Conservation (phyloP, 805 yeast genomes). For the Lipomyces spencermartinsiae region DNA sequence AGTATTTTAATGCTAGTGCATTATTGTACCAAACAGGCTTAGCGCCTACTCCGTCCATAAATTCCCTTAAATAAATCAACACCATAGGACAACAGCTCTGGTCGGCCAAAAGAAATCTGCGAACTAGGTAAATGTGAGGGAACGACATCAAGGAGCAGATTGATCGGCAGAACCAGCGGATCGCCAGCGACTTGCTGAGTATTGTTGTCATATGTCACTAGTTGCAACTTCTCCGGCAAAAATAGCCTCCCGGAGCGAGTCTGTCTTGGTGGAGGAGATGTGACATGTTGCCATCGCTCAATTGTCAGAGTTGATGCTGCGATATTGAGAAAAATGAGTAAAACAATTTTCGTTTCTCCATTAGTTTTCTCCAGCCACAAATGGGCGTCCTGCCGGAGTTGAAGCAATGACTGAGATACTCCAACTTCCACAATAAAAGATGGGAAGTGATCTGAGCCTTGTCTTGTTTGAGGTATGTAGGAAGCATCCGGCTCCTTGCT, state of each 20-base stretch:
- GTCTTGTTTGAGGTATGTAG: background rate
- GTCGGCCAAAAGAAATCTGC: slow-evolving; percentile 3
- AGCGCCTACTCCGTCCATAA: too few relatives aligned
- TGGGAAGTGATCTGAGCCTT: background rate
- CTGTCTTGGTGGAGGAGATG: background rate
- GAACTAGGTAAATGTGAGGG: background rate
- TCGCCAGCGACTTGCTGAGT: background rate
- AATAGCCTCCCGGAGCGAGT: background rate
- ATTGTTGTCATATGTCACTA: background rate
- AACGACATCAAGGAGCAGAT: slow-evolving; percentile 3
- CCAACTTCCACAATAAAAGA: slow-evolving; percentile 2
- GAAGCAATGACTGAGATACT: slow-evolving; percentile 4
- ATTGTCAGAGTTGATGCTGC: background rate
- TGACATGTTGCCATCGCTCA: background rate
- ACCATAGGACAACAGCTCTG: background rate
- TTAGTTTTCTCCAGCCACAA: background rate
- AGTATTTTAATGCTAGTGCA: too few relatives aligned
- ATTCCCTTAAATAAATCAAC: background rate
- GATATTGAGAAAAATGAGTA: background rate
- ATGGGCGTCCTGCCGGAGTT: background rate
- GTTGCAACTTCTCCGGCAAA: background rate
- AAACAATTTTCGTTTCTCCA: background rate
- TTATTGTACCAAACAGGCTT: too few relatives aligned
- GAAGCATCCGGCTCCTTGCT: background rate
- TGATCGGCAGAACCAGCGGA: background rate